Base-by-base conservation (phyloP, 208 protist genomes). In the Leishmania tarentolae region DNA sequence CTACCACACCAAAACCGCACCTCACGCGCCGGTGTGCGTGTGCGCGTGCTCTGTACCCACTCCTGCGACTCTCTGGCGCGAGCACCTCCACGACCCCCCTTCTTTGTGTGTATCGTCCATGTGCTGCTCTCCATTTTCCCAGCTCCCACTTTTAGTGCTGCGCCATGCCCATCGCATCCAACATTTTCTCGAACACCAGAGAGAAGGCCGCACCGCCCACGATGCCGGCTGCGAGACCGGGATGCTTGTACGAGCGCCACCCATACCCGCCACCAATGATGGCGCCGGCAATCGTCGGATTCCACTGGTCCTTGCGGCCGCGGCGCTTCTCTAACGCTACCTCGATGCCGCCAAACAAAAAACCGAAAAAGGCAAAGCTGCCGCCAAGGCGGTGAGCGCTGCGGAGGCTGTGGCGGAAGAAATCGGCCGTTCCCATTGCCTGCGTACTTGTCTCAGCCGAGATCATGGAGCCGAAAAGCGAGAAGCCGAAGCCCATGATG, bases 271-370 rank as follows among this genome's bases (percentile, higher is more conserved):
- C 95, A 50, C 88, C 93, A 63, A 98, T 75, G 5, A 96, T 61
- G 3, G 86, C 95, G 65, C 95, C 95, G 19, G 87, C 83, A 44
- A 92, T 75, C 17, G 91, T 94, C 19, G 94, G 90, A 83, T 98
- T 98, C 91, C 88, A 96, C 78, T 86, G 50, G 78, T 98, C 95
- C 82, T 98, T 97, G 35, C 85, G 82, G 13, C 93, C 95, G 24
- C 95, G 93, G 6, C 95, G 94, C 92, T 98, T 98, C 91, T 98
- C 94, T 72, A 98, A 76, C 73, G 93, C 94, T 65, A 96, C 94
- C 86, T 98, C 95, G 31, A 97, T 84, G 8, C 94, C 94, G 24
- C 94, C 92, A 74, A 98, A 97, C 72, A 98, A 83, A 72, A 98
- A 96, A 37, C 94, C 94, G 80, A 98, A 98, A 53, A 92, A 93